Evolutionary conservation across 2,329 filamentous ascomycete species (phyloP).

Genomic region (Colletotrichum limetticola): DNA sequence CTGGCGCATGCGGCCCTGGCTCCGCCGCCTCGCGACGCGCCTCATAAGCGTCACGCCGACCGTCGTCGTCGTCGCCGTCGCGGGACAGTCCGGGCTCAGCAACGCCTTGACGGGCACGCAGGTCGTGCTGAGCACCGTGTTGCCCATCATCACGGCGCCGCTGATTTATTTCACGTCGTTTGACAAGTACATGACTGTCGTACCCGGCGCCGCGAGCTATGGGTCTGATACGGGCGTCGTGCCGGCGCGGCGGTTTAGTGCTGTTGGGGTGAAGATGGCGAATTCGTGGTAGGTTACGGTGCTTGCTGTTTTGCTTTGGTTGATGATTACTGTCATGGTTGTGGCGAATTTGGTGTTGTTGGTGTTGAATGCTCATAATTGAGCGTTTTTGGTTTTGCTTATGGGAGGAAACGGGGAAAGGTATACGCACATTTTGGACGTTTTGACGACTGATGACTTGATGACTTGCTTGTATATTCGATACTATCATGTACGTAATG

Average conservation of each 20-base stretch:
- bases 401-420: neutral
- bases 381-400: neutral
- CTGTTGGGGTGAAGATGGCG: slow-evolving; percentile 68
- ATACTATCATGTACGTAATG: neutral
- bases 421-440: neutral
- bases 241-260: slow-evolving; percentile 36
- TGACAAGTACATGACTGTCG: slow-evolving; percentile 75
- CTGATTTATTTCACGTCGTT: slow-evolving; percentile 87
- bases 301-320: slow-evolving; percentile 72
- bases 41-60: slow-evolving; percentile 83
- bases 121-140: slow-evolving; percentile 79
- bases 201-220: slow-evolving; percentile 29
- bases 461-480: neutral
- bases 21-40: slow-evolving; percentile 81
- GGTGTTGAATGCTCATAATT: slow-evolving; percentile 40
- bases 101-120: slow-evolving; percentile 80
- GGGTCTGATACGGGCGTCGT: slow-evolving; percentile 20
- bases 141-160: slow-evolving; percentile 84
- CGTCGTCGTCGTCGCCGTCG: slow-evolving; percentile 83
- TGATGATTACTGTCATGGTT: slow-evolving; percentile 81
- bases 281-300: slow-evolving; percentile 74
- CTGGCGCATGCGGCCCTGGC: slow-evolving; percentile 80
- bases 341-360: slow-evolving; percentile 77
- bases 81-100: slow-evolving; percentile 76
- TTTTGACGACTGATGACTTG: neutral